Evolutionary conservation across 305 asterid genomes (phyloP), one percentile per base, ranked within the genome.

Genomic region (Fraxinus dipetala): DNA sequence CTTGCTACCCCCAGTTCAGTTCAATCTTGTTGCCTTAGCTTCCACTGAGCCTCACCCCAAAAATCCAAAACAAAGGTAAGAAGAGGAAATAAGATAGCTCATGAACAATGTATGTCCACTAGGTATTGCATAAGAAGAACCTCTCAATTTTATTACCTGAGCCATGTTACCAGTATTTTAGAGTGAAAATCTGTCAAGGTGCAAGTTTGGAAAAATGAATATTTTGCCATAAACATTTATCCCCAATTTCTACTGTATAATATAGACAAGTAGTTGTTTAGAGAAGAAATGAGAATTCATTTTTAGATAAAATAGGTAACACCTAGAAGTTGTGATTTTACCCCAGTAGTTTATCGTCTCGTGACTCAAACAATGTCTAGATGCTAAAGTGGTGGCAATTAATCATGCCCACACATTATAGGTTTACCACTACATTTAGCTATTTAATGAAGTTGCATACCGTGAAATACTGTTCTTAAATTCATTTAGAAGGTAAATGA

Each of bases 61-160:
- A 77, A 16, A 7, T 51, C 61, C 5, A 72, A 54, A 78, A 56
- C 2, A 9, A 77, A 77, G 51, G 40, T 45, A n/a, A 45, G 36
- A 13, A 26, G 69, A 69, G 11, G 61, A 22, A 69, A 40, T n/a
- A 8, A 79, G 18, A 14, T 48, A 11, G 38, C 51, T 24, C 28
- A 36, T 76, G 6, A 35, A 48, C 36, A 24, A 51, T 32, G 28
- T 76, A 30, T 28, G 5, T 36, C 43, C 18, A 48, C 26, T 30
- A 51, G n/a, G 65, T 30, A 26, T 30, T 76, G 80, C 31, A 77
- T 6, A 54, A 51, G 73, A 77, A 77, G 72, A 31, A 67, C 80
- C 18, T 54, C 48, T 45, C 14, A 79, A 40, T 35, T 28, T 43
- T 32, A 30, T 69, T 10, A 16, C 63, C 78, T 70, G 18, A 31